Percentiles rank a stretch among this genome's conserved stretches.
These are phyloP conservation scores for Vaccinium macrocarpon DNA, from an alignment of 148 eudicot genomes.

Conservation along the genomic window DNA sequence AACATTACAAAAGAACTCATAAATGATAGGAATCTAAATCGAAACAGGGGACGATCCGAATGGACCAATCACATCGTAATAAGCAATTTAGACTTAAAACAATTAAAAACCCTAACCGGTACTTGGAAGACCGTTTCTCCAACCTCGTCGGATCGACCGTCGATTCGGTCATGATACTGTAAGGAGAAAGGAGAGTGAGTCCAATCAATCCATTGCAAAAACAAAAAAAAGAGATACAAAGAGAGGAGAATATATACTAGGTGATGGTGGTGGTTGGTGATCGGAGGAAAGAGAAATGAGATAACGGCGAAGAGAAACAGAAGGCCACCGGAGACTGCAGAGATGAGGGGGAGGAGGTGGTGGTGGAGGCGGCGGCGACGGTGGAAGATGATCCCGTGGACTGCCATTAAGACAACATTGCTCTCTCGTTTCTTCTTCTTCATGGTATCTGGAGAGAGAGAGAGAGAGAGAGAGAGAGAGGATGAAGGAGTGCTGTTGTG, in stretches of 20 bases:
- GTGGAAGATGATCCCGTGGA: constrained; percentile 18
- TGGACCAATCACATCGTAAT: constrained; percentile 9
- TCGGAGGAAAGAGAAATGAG: constrained; percentile 56
- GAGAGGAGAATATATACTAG: constrained; percentile 18
- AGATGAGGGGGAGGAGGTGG: constrained; percentile 36
- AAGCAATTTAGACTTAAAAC: background rate
- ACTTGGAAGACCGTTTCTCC: constrained; percentile 22
- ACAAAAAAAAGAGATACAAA: background rate
- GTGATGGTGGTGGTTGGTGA: constrained; percentile 23
- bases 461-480: constrained; percentile 4
- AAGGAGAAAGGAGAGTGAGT: constrained; percentile 15
- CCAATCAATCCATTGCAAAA: background rate
- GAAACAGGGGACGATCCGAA: background rate
- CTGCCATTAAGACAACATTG: background rate
- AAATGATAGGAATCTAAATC: background rate
- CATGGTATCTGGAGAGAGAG: constrained; percentile 9
- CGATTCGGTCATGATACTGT: constrained; percentile 27
- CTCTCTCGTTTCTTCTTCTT: constrained; percentile 26
- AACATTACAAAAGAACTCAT: background rate
- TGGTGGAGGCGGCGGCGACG: constrained; percentile 32
- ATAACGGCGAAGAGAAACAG: constrained; percentile 42
- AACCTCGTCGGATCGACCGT: constrained; percentile 23
- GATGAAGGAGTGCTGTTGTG: background rate
- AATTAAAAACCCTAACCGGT: constrained; percentile 29
- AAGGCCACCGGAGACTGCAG: constrained; percentile 32